Base-by-base conservation (phyloP, 176 grass and related monocot genomes). In the Carex littledalei region DNA sequence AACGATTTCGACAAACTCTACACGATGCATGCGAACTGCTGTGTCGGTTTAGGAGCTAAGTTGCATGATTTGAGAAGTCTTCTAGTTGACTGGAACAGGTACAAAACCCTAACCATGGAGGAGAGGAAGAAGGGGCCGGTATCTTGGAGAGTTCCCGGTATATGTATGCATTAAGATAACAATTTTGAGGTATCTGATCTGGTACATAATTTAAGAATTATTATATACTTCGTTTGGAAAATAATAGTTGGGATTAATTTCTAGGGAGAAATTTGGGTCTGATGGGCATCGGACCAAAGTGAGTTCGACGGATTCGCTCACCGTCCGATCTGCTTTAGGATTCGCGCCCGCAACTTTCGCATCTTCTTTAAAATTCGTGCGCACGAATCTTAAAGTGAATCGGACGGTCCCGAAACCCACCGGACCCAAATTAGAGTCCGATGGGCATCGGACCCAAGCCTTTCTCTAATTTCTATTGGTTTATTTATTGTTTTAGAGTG, bases 11-110 rank as follows among this genome's bases (percentile, higher is more conserved):
- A 89, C 76, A 92, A 88, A 47, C 84, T 94, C 43, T 97, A 89
- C 87, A 97, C 92, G 29, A 92, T 97, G 88, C 89, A 90, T 56
- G 90, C 92, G 18, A 97, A 97, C 32, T 97, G 94, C 35, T 92
- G 88, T 5, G 85, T 94, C 8, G 86, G 92, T 6, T 68, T 94
- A 8, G 83, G 53, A 7, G 83, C 81, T 43, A 97, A 97, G 85
- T 60, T 94, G 5, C 82, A 92, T 14, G 92, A 92, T 78, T 86
- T 97, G 21, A 64, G 88, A 13, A 85, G 83, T 67, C 75, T 94
- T 20, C 78, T 97, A 11, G 18, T 14, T 21, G 90, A 92, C 34
- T 97, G 94, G 92, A 84, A 81, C 1, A 32, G 49, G 16, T 94
- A 94, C 67, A 78, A 70, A 32, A 72, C 70, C 22, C 39, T 88